Evolutionary conservation across 768 basidiomycete species (phyloP).

Genomic region (Tricholoma saponaceum): DNA sequence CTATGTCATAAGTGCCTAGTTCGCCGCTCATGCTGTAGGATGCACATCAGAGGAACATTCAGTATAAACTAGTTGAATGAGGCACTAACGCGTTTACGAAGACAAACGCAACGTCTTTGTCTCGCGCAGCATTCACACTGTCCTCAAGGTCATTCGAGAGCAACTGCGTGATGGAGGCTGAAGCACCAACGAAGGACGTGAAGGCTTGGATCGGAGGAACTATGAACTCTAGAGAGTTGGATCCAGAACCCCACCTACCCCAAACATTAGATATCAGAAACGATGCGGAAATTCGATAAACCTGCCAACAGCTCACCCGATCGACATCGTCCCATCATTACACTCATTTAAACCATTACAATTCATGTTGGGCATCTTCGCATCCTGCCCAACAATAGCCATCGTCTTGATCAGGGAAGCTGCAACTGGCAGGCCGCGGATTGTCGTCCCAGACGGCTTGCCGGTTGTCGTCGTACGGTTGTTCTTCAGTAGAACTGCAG

Average conservation of each 20-base stretch:
- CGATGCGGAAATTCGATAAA: constrained; percentile 20
- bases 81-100: constrained; percentile 50
- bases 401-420: constrained; percentile 47
- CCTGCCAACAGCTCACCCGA: constrained; percentile 43
- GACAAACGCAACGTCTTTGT: constrained; percentile 55
- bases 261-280: constrained; percentile 6
- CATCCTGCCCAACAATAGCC: constrained; percentile 60
- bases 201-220: constrained; percentile 47
- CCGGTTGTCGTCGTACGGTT: constrained; percentile 34
- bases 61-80: constrained; percentile 10
- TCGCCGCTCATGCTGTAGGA: constrained; percentile 43
- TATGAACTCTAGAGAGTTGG: constrained; percentile 41
- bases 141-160: constrained; percentile 38
- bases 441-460: constrained; percentile 26
- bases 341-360: constrained; percentile 49
- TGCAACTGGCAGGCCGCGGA: constrained; percentile 41
- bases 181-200: constrained; percentile 31
- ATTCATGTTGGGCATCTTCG: constrained; percentile 42
- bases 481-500: constrained; percentile 70
- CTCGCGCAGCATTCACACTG: constrained; percentile 35
- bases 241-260: constrained; percentile 47
- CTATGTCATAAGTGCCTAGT: constrained; percentile 51
- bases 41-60: not conserved
- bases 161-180: constrained; percentile 37
- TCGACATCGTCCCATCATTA: constrained; percentile 55